A percentile compares a stretch with the other conserved stretches of the same genome.
Conservation (phyloP, 306 rosid species). For the Cicer yamashitae region DNA sequence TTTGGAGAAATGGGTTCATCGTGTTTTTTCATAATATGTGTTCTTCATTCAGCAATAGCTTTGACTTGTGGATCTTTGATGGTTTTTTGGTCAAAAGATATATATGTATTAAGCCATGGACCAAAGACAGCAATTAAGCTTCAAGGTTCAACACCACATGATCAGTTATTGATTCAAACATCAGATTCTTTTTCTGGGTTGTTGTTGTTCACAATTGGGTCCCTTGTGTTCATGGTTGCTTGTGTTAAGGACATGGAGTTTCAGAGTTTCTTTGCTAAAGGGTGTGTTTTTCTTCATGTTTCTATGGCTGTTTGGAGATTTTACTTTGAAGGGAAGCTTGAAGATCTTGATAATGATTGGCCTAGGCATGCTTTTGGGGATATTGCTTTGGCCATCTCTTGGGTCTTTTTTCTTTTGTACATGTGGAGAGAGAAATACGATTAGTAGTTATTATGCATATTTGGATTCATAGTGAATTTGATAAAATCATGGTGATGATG, state of each 20-base stretch:
- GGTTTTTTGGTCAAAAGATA: slow-evolving; percentile 74
- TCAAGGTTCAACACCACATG: slow-evolving; percentile 89
- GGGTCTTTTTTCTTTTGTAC: slow-evolving; percentile 76
- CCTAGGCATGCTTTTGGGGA: slow-evolving; percentile 79
- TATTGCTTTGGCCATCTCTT: slow-evolving; percentile 74
- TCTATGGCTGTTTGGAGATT: slow-evolving; percentile 91
- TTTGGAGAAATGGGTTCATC: slow-evolving; percentile 61
- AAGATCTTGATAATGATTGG: slow-evolving; percentile 75
- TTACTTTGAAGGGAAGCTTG: slow-evolving; percentile 64
- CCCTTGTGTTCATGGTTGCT: slow-evolving; percentile 78
- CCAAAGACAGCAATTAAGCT: slow-evolving; percentile 71
- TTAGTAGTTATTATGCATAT: slow-evolving; percentile 33
- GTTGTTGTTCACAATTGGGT: slow-evolving; percentile 74
- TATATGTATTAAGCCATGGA: slow-evolving; percentile 74
- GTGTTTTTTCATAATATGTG: slow-evolving; percentile 67
- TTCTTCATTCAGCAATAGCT: slow-evolving; percentile 80
- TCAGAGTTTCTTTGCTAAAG: slow-evolving; percentile 90
- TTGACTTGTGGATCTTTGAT: slow-evolving; percentile 75
- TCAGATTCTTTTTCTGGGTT: slow-evolving; percentile 90
- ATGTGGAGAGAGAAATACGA: slow-evolving; percentile 93
- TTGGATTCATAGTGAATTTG: no score
- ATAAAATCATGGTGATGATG: no score
- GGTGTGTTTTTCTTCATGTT: slow-evolving; percentile 79
- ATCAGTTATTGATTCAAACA: slow-evolving; percentile 73
- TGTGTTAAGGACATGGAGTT: slow-evolving; percentile 83